Conservation (phyloP, 345 rosid genomes). For the Corymbia maculata region DNA sequence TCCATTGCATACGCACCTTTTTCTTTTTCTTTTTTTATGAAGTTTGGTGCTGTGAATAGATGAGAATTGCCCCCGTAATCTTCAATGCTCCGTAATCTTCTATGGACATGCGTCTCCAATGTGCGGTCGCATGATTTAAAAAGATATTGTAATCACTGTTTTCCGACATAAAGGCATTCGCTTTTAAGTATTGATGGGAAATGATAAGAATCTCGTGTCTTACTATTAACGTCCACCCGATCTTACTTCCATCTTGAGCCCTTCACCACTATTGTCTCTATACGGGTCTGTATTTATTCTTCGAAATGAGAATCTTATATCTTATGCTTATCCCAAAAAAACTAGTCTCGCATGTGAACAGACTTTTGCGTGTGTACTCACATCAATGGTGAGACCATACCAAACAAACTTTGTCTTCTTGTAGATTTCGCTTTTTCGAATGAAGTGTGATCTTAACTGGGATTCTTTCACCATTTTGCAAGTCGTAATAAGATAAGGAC, state of each 20-base stretch:
- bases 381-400: not conserved
- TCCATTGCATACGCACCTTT: not conserved
- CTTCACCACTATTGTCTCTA: accelerated
- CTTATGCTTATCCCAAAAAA: not conserved
- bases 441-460: not conserved
- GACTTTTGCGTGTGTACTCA: not conserved
- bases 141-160: accelerated
- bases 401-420: accelerated
- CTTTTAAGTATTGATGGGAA: accelerated
- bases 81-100: accelerated
- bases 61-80: not conserved
- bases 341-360: not conserved
- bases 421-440: not conserved
- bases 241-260: not conserved
- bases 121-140: accelerated
- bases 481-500: not conserved
- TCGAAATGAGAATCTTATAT: not conserved
- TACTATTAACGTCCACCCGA: accelerated
- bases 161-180: too few relatives aligned
- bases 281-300: not conserved
- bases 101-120: not conserved
- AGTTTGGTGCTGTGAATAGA: not conserved
- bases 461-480: not conserved
- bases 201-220: accelerated
- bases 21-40: not conserved